phyloP scores from a whole-genome alignment of 2,329 filamentous ascomycete genomes.

The Ascochyta rabiei region DNA sequence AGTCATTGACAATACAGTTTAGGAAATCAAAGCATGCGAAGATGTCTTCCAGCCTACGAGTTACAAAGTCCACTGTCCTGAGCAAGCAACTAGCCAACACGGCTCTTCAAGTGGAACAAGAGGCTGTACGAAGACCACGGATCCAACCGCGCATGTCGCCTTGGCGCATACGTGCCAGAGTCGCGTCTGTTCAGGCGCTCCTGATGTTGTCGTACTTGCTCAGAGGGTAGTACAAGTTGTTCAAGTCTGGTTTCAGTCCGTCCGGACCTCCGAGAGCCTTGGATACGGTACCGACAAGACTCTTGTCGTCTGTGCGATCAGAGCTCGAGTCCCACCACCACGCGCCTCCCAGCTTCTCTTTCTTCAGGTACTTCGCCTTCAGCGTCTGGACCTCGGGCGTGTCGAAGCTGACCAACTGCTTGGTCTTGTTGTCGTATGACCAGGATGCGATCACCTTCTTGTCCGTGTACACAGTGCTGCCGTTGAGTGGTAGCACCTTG shows the following conservation, averaged over 20 bases:
- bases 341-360: constrained; percentile 34
- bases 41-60: too few species aligned
- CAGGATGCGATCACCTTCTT: constrained; percentile 28
- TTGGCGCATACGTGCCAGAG: neutral
- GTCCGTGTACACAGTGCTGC: constrained; percentile 28
- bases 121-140: neutral
- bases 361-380: constrained; percentile 35
- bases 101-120: neutral
- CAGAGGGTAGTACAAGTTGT: constrained; percentile 31
- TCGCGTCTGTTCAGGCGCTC: neutral
- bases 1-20: too few species aligned
- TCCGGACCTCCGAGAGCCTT: constrained; percentile 24
- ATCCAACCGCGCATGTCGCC: too few species aligned
- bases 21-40: too few species aligned
- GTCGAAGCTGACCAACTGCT: constrained; percentile 35
- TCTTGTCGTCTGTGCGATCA: constrained; percentile 30
- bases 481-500: constrained; percentile 34
- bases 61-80: too few species aligned
- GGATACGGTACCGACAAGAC: constrained; percentile 24
- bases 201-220: constrained; percentile 33
- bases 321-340: constrained; percentile 41
- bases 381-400: constrained; percentile 29
- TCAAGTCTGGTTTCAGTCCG: constrained; percentile 11
- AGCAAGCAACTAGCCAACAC: too few species aligned
- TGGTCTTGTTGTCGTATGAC: constrained; percentile 27